Evolutionary conservation across 1,284 basidiomycete genomes (phyloP).

Genomic region (Wallemia hederae): DNA sequence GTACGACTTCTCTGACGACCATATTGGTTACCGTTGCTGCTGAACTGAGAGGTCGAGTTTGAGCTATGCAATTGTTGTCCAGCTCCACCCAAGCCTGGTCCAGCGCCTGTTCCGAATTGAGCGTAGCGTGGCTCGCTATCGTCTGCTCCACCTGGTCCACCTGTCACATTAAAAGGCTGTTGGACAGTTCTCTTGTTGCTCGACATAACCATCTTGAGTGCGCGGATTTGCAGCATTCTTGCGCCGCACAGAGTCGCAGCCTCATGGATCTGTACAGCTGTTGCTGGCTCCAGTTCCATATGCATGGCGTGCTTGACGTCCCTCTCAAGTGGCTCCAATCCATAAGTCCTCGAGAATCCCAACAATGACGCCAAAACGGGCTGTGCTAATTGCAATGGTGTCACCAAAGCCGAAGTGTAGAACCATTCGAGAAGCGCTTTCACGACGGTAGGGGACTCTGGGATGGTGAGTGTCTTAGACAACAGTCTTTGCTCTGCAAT

Average conservation of each 20-base stretch:
- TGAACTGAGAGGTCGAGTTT: not conserved
- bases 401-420: constrained; percentile 56
- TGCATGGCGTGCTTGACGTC: constrained; percentile 81
- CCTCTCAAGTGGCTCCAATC: constrained; percentile 38
- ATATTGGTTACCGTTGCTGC: not conserved
- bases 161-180: not conserved
- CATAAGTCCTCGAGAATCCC: constrained; percentile 54
- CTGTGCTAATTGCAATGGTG: constrained; percentile 64
- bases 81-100: not conserved
- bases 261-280: constrained; percentile 69
- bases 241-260: constrained; percentile 70
- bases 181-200: not conserved
- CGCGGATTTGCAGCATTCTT: constrained; percentile 57
- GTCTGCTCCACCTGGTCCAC: not conserved
- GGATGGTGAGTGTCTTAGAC: constrained; percentile 44
- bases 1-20: not conserved
- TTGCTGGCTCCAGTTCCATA: constrained; percentile 44
- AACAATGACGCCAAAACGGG: constrained; percentile 63
- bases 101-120: not conserved
- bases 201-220: constrained; percentile 11
- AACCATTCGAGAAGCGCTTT: constrained; percentile 74
- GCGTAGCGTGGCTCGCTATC: not conserved
- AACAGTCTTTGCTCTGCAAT: constrained; percentile 36
- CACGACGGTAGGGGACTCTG: constrained; percentile 66
- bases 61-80: not conserved